Evolutionary conservation across 164 flowering plant species (phyloP).

Genomic region (Aristolochia contorta): DNA sequence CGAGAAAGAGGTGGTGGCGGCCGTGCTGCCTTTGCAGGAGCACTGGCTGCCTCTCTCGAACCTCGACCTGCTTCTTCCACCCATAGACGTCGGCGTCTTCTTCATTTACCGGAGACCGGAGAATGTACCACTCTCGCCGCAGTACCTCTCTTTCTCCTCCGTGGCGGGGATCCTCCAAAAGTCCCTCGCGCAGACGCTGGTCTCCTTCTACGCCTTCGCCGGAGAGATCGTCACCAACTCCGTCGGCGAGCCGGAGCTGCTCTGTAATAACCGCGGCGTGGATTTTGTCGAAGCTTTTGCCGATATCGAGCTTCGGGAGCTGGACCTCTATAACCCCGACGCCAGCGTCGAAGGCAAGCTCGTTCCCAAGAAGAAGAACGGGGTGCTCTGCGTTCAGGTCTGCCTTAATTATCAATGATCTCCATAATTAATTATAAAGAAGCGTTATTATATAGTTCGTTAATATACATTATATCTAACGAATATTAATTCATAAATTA

Average conservation of each 20-base stretch:
- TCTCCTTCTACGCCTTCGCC: slow-evolving; percentile 22
- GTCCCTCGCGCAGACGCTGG: slow-evolving; percentile 18
- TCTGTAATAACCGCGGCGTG: slow-evolving; percentile 40
- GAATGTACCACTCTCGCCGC: too few species aligned
- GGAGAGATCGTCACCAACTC: slow-evolving; percentile 27
- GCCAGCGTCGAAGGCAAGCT: slow-evolving; percentile 31
- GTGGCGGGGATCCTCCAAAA: slow-evolving; percentile 15
- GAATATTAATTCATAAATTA: too few species aligned
- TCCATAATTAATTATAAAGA: too few species aligned
- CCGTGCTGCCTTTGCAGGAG: slow-evolving; percentile 31
- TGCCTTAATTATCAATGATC: background rate
- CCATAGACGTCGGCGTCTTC: slow-evolving; percentile 31
- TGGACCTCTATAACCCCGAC: slow-evolving; percentile 34
- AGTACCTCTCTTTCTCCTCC: slow-evolving; percentile 5
- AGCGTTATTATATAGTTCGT: too few species aligned
- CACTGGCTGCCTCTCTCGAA: slow-evolving; percentile 39
- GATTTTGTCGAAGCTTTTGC: slow-evolving; percentile 32
- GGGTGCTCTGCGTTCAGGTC: slow-evolving; percentile 37
- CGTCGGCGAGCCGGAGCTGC: slow-evolving; percentile 27
- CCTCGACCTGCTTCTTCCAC: slow-evolving; percentile 39
- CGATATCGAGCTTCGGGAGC: slow-evolving; percentile 22
- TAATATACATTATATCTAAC: too few species aligned
- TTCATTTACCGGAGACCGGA: slow-evolving; percentile 25
- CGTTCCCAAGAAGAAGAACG: slow-evolving; percentile 26
- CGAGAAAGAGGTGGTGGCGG: slow-evolving; percentile 22